Base-by-base conservation (phyloP, 2,329 filamentous ascomycete species). In the Colletotrichum neosansevieriae region DNA sequence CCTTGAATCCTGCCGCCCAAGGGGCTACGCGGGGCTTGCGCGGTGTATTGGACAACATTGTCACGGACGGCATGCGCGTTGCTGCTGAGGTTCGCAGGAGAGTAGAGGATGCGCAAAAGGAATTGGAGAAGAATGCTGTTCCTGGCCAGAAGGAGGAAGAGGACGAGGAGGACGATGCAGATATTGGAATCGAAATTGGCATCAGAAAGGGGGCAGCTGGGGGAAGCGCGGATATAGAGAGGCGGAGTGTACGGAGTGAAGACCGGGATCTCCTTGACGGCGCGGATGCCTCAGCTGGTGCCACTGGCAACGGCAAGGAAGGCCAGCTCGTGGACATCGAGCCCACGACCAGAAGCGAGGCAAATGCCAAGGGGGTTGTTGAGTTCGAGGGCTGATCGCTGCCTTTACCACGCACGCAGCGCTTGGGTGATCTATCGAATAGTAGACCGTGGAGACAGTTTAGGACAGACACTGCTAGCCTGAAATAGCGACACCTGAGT, bases 51-150 rank as follows among this genome's bases (percentile, higher is more conserved):
- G 96, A 99, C 81, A 97, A 97, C 74, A 98, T 99, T 74, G 96
- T 98, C 71, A 97, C 92, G 2, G 96, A 99, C 76, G 96, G 96
- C 47, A 98, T 98, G 90, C 91, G 95, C 38, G 95, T 98, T 67
- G 96, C 96, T 0, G 93, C 92, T 1, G 96, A 99, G 78, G 95
- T 99, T 58, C 87, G 92, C 72, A 89, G 94, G 74, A 87, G 94
- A 50, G 97, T 98, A 91, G 95, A 99, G 71, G 96, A 99, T 77
- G 95, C 95, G 3, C 94, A 98, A 79, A 91, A 90, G 73, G 95
- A 98, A 76, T 82, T 98, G 72, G 95, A 98, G 79, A 92, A 91
- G 79, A 94, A 94, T 69, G 92, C 91, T 0, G 80, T 90, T n/a
- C 86, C 87, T 2, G 81, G 86, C 50, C 84, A 91, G 74, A 83